phyloP scores from a whole-genome alignment of 345 rosid genomes.

The Brassica napus region DNA sequence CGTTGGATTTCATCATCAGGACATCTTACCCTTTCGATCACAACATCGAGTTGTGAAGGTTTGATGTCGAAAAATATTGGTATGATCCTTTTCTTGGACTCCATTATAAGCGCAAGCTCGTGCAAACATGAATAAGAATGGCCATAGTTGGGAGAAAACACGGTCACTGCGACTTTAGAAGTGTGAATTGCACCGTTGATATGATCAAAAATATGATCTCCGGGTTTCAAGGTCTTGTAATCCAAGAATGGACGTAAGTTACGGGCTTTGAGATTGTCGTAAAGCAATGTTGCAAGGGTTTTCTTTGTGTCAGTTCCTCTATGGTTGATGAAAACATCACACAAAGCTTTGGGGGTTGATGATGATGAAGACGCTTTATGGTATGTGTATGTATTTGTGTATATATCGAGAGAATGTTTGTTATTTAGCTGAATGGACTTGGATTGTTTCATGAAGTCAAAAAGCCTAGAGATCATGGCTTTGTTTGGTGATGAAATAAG shows the following conservation, averaged over 20 bases:
- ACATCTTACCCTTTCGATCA: conserved; percentile 33
- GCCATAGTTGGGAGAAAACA: conserved; percentile 66
- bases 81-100: conserved; percentile 63
- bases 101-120: conserved; percentile 70
- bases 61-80: conserved; percentile 74
- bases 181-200: conserved; percentile 51
- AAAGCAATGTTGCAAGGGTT: conserved; percentile 57
- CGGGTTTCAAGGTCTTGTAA: conserved; percentile 72
- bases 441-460: conserved; percentile 36
- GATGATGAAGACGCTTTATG: conserved; percentile 16
- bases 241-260: conserved; percentile 65
- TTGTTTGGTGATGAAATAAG: background rate
- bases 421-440: conserved; percentile 22
- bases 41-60: conserved; percentile 63
- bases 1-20: conserved; percentile 45
- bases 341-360: conserved; percentile 21
- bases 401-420: conserved; percentile 11
- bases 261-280: conserved; percentile 50
- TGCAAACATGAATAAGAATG: conserved; percentile 66
- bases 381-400: background rate
- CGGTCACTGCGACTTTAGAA: conserved; percentile 60
- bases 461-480: conserved; percentile 37
- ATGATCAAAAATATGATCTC: conserved; percentile 65
- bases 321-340: conserved; percentile 74
- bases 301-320: conserved; percentile 69